Base-by-base conservation (phyloP, 352 stramenopile genomes). In the Phytophthora colocasiae region DNA sequence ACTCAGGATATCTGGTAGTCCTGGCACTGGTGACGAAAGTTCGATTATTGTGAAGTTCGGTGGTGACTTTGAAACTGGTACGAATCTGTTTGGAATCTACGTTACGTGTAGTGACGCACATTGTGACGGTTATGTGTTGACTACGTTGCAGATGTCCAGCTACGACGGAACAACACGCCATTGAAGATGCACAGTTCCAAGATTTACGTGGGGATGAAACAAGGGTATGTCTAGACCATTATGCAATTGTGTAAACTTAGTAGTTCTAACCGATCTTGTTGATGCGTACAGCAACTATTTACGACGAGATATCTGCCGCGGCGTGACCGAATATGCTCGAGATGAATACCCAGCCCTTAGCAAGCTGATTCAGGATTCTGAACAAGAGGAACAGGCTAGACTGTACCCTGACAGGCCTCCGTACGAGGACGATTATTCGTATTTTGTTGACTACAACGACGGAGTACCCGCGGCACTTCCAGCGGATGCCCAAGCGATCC, bases 21-120 rank as follows among this genome's bases (percentile, higher is more conserved):
- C 71, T 27, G 78, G 80, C 8, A 26, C 50, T 31, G 76, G 80
- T 43, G 66, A 78, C n/a, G 77, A 86, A n/a, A 76, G 67, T 15
- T 63, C 63, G 31, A 58, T 83, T 24, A 49, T 91, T 22, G 73
- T 96, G 19, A 89, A 87, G 32, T 95, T 95, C 49, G 89, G 87
- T 19, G 85, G 80, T 15, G 75, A 89, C 14, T 95, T 95, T 56
- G 73, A 92, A 44, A 90, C 84, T 71, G 88, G 88, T 91, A 79
- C 26, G 40, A 49, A 51, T 63, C 14, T 26, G 15, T 32, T 8
- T 50, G 22, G 3, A 34, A 15, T 24, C 19, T 14, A 15, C 6
- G 2, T 53, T 29, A 17, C 10, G 11, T n/a, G 22, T 38, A 40
- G 17, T 44, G 40, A 24, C n/a, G 27, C 45, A 34, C 24, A 58